Evolutionary conservation across 768 basidiomycete genomes (phyloP), one percentile per base, ranked within the genome.

Genomic region (Cystobasidium tubakii): DNA sequence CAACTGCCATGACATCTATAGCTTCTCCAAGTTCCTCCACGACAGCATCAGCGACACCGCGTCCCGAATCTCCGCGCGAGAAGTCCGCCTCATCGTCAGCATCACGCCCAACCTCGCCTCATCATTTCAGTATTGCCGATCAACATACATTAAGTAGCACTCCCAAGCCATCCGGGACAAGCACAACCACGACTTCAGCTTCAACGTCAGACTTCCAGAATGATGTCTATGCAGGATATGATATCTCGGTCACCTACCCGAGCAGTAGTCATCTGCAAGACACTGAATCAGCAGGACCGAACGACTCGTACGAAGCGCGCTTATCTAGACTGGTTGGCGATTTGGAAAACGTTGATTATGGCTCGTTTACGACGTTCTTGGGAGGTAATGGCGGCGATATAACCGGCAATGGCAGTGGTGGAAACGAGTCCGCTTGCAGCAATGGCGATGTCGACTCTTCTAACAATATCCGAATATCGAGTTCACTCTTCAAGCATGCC

Each of bases 251-350:
- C 15, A n/a, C 33, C 55, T 27, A 29, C 10, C 21, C 53, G 39
- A 42, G 29, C 54, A 71, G 17, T 46, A 34, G 25, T 44, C 27
- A 50, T 50, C 46, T 12, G 12, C 15, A 50, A 50, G 46, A 44
- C 36, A 66, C 7, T 21, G 57, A 34, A 27, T 13, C 25, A 60
- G 57, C 29, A 7, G 57, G 57, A 27, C 29, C 57, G 57, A 60
- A 71, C 31, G 69, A 71, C 55, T 71, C 69, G 15, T 71, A 71
- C 39, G 69, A 71, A 62, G 69, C 69, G 21, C 69, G 69, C 54
- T 55, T 71, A 21, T 71, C 69, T 3, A 31, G 43, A 53, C 69
- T 71, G 3, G 69, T 71, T n/a, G 69, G 69, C 34, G 69, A 71
- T 60, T 50, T 71, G 50, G 69, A 71, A 53, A 36, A 71, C 36